Evolutionary conservation across 306 rosid species (phyloP), one percentile per base, ranked within the genome.

Genomic region (Arachis stenosperma): DNA sequence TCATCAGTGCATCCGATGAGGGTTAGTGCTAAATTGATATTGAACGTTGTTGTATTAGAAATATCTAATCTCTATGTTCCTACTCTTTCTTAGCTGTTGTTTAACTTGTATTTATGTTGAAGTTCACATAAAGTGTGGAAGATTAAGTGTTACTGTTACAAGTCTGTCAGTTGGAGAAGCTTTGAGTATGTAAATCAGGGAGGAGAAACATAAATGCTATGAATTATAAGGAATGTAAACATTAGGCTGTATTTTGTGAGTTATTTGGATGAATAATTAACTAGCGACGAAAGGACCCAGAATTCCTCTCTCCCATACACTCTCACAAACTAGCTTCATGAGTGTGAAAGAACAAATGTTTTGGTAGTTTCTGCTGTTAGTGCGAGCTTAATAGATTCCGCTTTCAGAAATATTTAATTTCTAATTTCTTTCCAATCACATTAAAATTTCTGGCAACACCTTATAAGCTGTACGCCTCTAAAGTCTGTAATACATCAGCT

Each of bases 1-100:
- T 89, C 97, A 13, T 74, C 86, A 2, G 99, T 94, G 65, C 97
- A 94, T 84, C 99, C 99, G 27, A 94, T 94, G 99, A 91, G 99
- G 97, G 99, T 94, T 61, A 76, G 87, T 87, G 46, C 40, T 66
- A 59, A 63, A 53, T 67, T 77, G 61, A 47, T 82, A 9, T 55
- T 10, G 29, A 47, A 81, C 47, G 59, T 76, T 54, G 63, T 61
- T 64, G 47, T 52, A 69, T 59, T 70, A 22, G 47, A 65, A 52
- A 61, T 10, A 53, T 50, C 13, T 64, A 15, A 54, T 42, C 69
- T 82, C 22, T 76, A n/a, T 68, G 42, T 70, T 2, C 9, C 60
- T 17, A 33, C 55, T 6, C 41, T 61, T 37, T 68, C 6, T 47
- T 30, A 14, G 27, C 3, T 22, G 40, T 72, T 40, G 48, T 65